These are phyloP conservation scores for Globisporangium spiculum DNA, from an alignment of 352 stramenopile genomes.

Conservation along the genomic window DNA sequence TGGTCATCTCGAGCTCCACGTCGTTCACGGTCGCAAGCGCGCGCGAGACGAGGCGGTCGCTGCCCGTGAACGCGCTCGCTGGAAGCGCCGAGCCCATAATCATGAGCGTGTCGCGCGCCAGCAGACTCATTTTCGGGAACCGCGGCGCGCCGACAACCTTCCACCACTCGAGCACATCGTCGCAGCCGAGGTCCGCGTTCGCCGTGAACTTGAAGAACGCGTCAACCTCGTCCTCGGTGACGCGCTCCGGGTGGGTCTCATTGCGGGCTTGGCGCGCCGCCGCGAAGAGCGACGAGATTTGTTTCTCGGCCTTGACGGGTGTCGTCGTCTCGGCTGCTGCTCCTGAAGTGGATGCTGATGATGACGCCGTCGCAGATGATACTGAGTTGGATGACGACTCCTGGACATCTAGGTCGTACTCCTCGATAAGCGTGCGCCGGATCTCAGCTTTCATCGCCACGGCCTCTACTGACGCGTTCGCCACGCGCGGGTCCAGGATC, in stretches of 20 bases:
- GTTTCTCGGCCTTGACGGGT: background rate
- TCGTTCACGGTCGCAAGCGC: slow-evolving; percentile 2
- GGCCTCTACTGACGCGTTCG: slow-evolving; percentile 12
- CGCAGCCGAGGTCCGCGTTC: slow-evolving; percentile 9
- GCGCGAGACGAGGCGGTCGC: background rate
- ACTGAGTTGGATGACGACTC: background rate
- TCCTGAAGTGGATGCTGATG: background rate
- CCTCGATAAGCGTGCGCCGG: slow-evolving; percentile 4
- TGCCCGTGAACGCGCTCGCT: slow-evolving; percentile 6
- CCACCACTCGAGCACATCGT: slow-evolving; percentile 17
- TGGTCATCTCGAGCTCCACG: background rate
- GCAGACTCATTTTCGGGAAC: slow-evolving; percentile 13
- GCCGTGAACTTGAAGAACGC: slow-evolving; percentile 17
- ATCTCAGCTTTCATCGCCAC: slow-evolving; percentile 10
- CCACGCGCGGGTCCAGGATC: slow-evolving; percentile 16
- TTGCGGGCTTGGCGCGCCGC: slow-evolving; percentile 12
- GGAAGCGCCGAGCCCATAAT: slow-evolving; percentile 12
- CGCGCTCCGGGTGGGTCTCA: slow-evolving; percentile 5
- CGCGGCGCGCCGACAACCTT: slow-evolving; percentile 7
- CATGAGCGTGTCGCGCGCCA: slow-evolving; percentile 17
- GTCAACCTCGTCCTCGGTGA: slow-evolving; percentile 17
- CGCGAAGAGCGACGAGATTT: slow-evolving; percentile 14
- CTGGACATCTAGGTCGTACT: slow-evolving; percentile 8
- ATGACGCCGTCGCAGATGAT: background rate
- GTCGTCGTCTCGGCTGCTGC: background rate